Conservation (phyloP, 1,139 yeast species). For the Saccharomycopsis phalli region DNA sequence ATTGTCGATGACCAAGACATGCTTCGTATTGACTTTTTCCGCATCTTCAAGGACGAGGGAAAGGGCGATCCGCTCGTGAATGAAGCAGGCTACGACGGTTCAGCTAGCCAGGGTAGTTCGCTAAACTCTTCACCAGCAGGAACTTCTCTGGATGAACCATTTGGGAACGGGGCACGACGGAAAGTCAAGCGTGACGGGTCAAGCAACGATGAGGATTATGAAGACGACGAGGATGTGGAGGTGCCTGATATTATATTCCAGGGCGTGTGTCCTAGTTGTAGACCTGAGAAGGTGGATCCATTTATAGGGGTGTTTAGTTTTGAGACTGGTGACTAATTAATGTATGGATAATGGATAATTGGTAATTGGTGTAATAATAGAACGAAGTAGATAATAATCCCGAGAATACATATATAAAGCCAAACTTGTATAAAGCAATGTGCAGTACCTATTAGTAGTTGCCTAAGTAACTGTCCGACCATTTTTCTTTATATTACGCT, state of each 20-base stretch:
- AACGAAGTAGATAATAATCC: no score
- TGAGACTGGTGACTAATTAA: slow-evolving; percentile 26
- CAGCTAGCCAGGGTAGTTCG: background rate
- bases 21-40: slow-evolving; percentile 46
- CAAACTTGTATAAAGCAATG: no score
- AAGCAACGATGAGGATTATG: slow-evolving; percentile 6
- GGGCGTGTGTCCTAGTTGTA: slow-evolving; percentile 47
- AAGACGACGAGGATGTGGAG: slow-evolving; percentile 30
- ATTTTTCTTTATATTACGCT: no score
- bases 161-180: slow-evolving; percentile 18
- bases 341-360: no score
- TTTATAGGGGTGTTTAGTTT: slow-evolving; percentile 49
- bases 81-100: slow-evolving; percentile 8
- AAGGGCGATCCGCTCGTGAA: slow-evolving; percentile 9
- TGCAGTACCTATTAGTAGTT: no score
- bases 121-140: background rate
- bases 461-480: no score
- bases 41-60: slow-evolving; percentile 29
- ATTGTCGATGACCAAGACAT: slow-evolving; percentile 41
- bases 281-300: slow-evolving; percentile 45
- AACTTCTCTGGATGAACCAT: background rate
- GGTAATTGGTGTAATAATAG: no score
- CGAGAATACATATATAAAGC: no score
- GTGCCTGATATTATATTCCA: slow-evolving; percentile 41
- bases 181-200: background rate